Evolutionary conservation across 495 filamentous ascomycete species (phyloP), one percentile per base, ranked within the genome.

Genomic region (Chaetomium fimeti): DNA sequence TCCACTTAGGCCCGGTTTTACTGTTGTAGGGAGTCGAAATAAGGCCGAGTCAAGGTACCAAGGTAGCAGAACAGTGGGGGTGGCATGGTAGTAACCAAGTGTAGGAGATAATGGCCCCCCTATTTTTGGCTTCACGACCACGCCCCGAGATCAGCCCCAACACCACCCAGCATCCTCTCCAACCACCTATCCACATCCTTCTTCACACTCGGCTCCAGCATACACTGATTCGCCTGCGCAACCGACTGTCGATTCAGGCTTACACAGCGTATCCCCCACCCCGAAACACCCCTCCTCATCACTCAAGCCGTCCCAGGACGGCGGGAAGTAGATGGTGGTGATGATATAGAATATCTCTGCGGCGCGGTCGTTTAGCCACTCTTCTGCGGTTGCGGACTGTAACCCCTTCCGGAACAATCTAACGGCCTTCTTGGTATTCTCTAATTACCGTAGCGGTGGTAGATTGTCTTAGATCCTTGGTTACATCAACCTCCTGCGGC

Each of bases 241-340:
- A 57, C 28, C 20, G 55, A 22, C 38, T 57, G 55, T 5, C 12
- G 3, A 2, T 18, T 18, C 29, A 28, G n/a, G 38, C 1, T n/a
- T 43, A 43, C 55, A 57, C 2, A 42, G 55, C 36, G 32, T 56
- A 40, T 56, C 40, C 12, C 53, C 53, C 1, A 2, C 12, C 1
- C 55, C 55, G 12, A 27, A 2, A 25, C 55, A 57, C 1, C 38
- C 55, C 12, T 42, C 36, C 11, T 43, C 36, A 6, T 57, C 55
- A 9, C 38, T 43, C 25, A 57, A 57, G 51, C 51, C 51, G 51
- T 55, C 52, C 52, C 52, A 55, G 29, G 28, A 55, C 1, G 52
- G 52, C 4, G 52, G 52, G 28, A 55, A 55, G 16, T 57, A 57
- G 32, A 40, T 25, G n/a, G 54, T 57, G 32, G 54, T 42, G 22